Evolutionary conservation across 1,284 basidiomycete species (phyloP).

Genomic region (Puccinia coronata): DNA sequence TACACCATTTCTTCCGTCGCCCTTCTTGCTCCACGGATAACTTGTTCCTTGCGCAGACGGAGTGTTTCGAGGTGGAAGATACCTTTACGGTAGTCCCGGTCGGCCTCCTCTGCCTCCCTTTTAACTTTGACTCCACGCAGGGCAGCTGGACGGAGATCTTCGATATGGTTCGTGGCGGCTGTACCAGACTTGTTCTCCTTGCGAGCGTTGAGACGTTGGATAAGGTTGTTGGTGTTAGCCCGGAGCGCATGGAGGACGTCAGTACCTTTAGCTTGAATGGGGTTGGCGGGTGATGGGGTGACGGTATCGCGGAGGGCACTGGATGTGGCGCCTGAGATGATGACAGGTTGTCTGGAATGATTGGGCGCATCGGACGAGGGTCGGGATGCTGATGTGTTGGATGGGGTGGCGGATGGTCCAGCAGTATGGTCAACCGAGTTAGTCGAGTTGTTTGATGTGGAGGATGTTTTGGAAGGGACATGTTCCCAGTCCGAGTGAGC

Average conservation of each 20-base stretch:
- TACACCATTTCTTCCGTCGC: slow-evolving; percentile 49
- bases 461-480: neutral
- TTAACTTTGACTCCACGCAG: slow-evolving; percentile 34
- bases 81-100: slow-evolving; percentile 86
- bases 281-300: slow-evolving; percentile 42
- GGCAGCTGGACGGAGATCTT: slow-evolving; percentile 36
- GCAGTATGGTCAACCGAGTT: slow-evolving; percentile 1
- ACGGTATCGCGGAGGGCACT: slow-evolving; percentile 45
- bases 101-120: slow-evolving; percentile 60
- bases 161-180: slow-evolving; percentile 2
- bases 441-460: neutral
- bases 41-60: slow-evolving; percentile 60
- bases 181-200: slow-evolving; percentile 29
- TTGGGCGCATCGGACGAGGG: neutral
- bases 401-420: neutral
- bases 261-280: slow-evolving; percentile 44
- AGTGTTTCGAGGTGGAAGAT: slow-evolving; percentile 94
- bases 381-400: neutral
- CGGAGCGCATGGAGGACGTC: slow-evolving; percentile 47
- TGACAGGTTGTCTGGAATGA: neutral
- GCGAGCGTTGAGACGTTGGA: slow-evolving; percentile 47
- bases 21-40: slow-evolving; percentile 50
- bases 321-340: slow-evolving; percentile 49
- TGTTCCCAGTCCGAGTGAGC: slow-evolving; percentile 38
- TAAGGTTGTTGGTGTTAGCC: slow-evolving; percentile 47